Percentiles rank a stretch among this genome's conserved stretches.
Evolutionary conservation across 2,329 filamentous ascomycete genomes (phyloP).

Genomic region (Aspergillus pseudoglaucus): DNA sequence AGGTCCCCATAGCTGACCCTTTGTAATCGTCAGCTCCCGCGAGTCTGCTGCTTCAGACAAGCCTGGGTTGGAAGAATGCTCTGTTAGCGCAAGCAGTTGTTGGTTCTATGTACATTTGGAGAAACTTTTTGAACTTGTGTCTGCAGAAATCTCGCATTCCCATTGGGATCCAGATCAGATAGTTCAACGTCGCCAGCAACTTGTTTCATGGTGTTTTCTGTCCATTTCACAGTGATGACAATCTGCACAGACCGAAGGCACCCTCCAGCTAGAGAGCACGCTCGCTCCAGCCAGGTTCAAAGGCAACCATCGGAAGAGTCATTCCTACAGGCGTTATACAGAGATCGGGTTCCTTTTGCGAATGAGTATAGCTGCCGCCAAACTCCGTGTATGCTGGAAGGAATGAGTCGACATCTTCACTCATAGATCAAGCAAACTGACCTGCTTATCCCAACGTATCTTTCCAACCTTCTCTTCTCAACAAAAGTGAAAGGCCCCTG

Average conservation of each 20-base stretch:
- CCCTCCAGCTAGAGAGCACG: too few species aligned
- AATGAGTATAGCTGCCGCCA: not conserved
- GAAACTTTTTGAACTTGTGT: not conserved
- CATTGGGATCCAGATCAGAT: not conserved
- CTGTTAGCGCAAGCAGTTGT: not conserved
- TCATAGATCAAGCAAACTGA: not conserved
- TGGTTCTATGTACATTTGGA: not conserved
- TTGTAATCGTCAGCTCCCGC: not conserved
- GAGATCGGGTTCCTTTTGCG: not conserved
- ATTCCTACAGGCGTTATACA: not conserved
- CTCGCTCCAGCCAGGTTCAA: not conserved
- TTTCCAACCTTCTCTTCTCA: not conserved
- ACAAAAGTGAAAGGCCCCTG: not conserved
- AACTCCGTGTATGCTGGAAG: not conserved
- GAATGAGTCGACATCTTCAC: not conserved
- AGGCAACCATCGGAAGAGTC: not conserved
- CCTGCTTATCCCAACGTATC: not conserved
- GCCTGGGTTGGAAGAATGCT: not conserved
- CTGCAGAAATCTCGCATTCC: not conserved
- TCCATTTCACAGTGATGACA: not conserved
- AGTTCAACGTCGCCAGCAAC: not conserved
- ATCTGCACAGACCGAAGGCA: not conserved
- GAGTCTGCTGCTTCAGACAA: not conserved
- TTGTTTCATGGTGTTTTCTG: not conserved
- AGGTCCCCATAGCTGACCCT: not conserved